A percentile compares a stretch with the other conserved stretches of the same genome.
Evolutionary conservation across 139 green algal species (phyloP).

Genomic region (Chlamydomonas sp.): DNA sequence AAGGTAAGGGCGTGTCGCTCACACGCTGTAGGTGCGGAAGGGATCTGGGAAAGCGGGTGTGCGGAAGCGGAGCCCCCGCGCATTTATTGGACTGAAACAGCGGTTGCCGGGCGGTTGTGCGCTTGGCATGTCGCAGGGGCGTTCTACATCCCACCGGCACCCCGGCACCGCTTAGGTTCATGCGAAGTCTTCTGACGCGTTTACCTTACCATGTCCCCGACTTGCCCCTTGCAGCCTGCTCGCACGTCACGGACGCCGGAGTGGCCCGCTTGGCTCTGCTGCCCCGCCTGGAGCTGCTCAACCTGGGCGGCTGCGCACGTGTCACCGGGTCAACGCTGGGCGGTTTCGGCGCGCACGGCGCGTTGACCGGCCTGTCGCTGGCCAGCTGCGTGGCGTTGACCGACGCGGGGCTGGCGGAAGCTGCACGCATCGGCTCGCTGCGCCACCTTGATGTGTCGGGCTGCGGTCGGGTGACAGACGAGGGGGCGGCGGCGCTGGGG

Average conservation of each 20-base stretch:
- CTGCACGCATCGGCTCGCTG: constrained; percentile 9
- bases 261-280: constrained; percentile 32
- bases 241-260: constrained; percentile 45
- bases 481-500: constrained; percentile 1
- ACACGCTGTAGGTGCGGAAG: not conserved
- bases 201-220: not conserved
- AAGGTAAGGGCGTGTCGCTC: not conserved
- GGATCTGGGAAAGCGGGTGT: not conserved
- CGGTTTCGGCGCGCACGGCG: constrained; percentile 36
- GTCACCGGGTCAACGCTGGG: constrained; percentile 19
- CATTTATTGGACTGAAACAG: too few species aligned
- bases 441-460: constrained; percentile 42
- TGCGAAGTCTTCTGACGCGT: not conserved
- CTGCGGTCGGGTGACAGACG: constrained; percentile 18
- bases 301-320: constrained; percentile 42
- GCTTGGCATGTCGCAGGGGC: not conserved
- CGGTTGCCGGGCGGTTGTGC: too few species aligned
- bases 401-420: constrained; percentile 1
- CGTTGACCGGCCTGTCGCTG: constrained; percentile 45
- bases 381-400: constrained; percentile 32
- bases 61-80: too few species aligned
- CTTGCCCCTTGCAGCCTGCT: constrained; percentile 15
- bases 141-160: not conserved
- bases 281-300: constrained; percentile 42
- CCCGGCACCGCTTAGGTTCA: not conserved